These are phyloP conservation scores for Globisporangium rhizosaccharum DNA, from an alignment of 352 stramenopile genomes.

Conservation along the genomic window DNA sequence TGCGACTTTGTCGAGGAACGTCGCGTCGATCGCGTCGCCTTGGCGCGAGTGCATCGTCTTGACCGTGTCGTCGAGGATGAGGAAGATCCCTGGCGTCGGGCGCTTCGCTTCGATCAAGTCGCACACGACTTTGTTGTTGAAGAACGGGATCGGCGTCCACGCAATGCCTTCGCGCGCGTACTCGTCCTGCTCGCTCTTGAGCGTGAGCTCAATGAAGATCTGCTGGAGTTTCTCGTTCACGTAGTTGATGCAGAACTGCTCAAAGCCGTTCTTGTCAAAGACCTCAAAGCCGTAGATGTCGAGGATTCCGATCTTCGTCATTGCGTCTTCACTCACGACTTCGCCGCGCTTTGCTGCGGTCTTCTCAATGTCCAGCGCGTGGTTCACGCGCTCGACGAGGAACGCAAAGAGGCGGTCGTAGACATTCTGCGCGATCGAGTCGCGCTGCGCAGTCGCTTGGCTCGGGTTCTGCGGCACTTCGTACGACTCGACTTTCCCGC, in stretches of 20 bases:
- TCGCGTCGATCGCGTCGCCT: slow-evolving; percentile 71
- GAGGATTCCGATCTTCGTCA: slow-evolving; percentile 89
- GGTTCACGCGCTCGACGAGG: slow-evolving; percentile 91
- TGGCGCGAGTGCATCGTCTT: slow-evolving; percentile 87
- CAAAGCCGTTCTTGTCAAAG: slow-evolving; percentile 92
- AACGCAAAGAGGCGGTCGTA: slow-evolving; percentile 97
- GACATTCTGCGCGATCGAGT: slow-evolving; percentile 95
- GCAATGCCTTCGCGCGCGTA: slow-evolving; percentile 94
- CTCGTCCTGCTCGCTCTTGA: slow-evolving; percentile 91
- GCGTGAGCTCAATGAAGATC: slow-evolving; percentile 90
- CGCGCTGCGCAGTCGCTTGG: slow-evolving; percentile 89
- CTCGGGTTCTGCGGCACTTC: slow-evolving; percentile 81
- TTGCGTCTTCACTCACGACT: slow-evolving; percentile 62
- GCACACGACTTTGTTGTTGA: slow-evolving; percentile 91
- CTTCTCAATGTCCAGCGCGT: slow-evolving; percentile 79
- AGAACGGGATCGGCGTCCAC: slow-evolving; percentile 89
- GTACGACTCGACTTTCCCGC: slow-evolving; percentile 79
- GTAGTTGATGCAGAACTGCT: slow-evolving; percentile 93
- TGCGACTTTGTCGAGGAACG: slow-evolving; percentile 78
- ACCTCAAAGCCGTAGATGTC: slow-evolving; percentile 98
- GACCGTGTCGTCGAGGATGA: slow-evolving; percentile 81
- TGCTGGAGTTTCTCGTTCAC: slow-evolving; percentile 89
- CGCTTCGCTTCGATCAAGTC: slow-evolving; percentile 80
- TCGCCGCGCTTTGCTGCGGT: slow-evolving; percentile 77
- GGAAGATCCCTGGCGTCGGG: slow-evolving; percentile 70